A percentile compares a stretch with the other conserved stretches of the same genome.
Conservation (phyloP, 129 eudicot species). For the Flaveria brownii region DNA sequence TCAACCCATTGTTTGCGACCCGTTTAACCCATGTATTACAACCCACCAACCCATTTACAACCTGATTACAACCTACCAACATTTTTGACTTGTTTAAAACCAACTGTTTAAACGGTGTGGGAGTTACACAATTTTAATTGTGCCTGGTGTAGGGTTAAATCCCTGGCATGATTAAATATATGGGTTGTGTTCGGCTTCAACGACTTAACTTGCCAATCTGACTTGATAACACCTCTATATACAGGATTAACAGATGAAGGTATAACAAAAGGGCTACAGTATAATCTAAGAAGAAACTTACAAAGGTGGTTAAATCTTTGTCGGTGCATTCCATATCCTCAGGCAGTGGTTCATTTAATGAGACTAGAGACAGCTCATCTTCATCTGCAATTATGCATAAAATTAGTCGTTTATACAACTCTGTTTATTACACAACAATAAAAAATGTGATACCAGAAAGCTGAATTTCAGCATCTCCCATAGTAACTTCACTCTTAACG, state of each 20-base stretch:
- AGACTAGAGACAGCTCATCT: slow-evolving; percentile 50
- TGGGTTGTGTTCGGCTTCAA: neutral
- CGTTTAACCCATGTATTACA: neutral
- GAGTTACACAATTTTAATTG: neutral
- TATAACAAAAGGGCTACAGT: neutral
- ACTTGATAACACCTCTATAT: slow-evolving; percentile 4
- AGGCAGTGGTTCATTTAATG: slow-evolving; percentile 50
- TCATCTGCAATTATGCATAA: slow-evolving; percentile 45
- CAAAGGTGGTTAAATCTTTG: slow-evolving; percentile 62
- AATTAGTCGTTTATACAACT: slow-evolving; percentile 2
- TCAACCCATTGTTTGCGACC: neutral
- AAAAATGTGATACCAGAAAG: slow-evolving; percentile 51
- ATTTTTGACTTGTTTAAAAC: neutral
- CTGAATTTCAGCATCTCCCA: slow-evolving; percentile 54
- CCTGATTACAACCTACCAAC: neutral
- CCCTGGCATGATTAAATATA: neutral
- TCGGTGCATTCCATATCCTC: slow-evolving; percentile 49
- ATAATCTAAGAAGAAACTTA: slow-evolving; percentile 46
- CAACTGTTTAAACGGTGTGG: neutral
- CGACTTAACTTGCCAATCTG: neutral
- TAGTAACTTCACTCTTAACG: slow-evolving; percentile 47
- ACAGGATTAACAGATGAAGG: slow-evolving; percentile 12
- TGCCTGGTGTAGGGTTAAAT: neutral
- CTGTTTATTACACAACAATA: neutral
- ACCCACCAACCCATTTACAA: neutral